Conservation (phyloP, 768 basidiomycete genomes). For the Agaricus sinodeliciosus region DNA sequence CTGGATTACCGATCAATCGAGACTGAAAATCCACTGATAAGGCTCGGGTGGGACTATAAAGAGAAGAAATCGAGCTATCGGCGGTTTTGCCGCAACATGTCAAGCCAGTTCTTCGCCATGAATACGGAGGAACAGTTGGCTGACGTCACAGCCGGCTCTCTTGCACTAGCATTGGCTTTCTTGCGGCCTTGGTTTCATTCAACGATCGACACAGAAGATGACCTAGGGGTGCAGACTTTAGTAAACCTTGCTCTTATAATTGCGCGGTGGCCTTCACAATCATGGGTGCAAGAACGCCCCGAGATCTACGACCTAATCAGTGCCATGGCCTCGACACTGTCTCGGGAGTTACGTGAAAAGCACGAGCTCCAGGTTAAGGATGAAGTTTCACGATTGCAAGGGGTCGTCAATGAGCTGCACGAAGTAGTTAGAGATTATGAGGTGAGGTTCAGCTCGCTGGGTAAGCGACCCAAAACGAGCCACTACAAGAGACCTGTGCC, state of each 20-base stretch:
- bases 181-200: slow-evolving; percentile 66
- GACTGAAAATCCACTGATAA: slow-evolving; percentile 25
- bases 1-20: slow-evolving; percentile 18
- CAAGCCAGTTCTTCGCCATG: slow-evolving; percentile 51
- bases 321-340: slow-evolving; percentile 52
- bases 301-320: slow-evolving; percentile 57
- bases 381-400: slow-evolving; percentile 43
- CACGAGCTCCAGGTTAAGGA: slow-evolving; percentile 23
- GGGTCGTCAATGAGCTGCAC: slow-evolving; percentile 39
- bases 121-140: slow-evolving; percentile 50
- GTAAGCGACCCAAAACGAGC: not conserved
- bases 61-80: slow-evolving; percentile 56
- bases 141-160: slow-evolving; percentile 62
- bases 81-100: slow-evolving; percentile 66
- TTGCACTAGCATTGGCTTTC: slow-evolving; percentile 60
- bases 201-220: slow-evolving; percentile 31
- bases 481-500: not conserved
- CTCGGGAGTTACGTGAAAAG: slow-evolving; percentile 56
- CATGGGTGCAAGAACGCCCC: slow-evolving; percentile 59
- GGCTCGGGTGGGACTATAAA: slow-evolving; percentile 48
- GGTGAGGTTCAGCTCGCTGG: slow-evolving; percentile 2
- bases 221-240: slow-evolving; percentile 27
- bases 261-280: slow-evolving; percentile 61
- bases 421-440: slow-evolving; percentile 20
- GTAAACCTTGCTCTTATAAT: slow-evolving; percentile 40